Evolutionary conservation across 1,284 basidiomycete genomes (phyloP), one percentile per base, ranked within the genome.

Genomic region (Moesziomyces sp.): DNA sequence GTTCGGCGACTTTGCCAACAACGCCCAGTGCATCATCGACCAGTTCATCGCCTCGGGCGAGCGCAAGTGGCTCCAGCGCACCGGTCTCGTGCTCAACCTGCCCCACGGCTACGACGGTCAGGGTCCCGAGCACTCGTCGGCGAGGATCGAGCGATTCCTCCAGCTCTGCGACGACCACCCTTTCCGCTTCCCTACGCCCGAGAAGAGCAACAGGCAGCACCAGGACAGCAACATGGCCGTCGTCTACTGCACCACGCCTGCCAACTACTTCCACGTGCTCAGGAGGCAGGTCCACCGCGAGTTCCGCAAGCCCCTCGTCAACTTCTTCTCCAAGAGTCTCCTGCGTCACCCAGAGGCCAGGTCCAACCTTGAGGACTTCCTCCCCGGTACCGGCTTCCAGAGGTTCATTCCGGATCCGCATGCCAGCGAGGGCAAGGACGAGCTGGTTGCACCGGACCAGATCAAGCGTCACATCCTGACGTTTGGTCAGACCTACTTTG

Each of bases 221-320:
- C 97, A 99, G 87, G 97, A 99, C 85, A 96, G 94, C 86, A 99
- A 99, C 85, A 95, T 99, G 94, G 96, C 98, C 86, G 91, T 98
- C 75, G 93, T 97, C 43, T 98, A 98, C 87, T 92, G 93, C 19
- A 95, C 95, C 30, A 81, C 84, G 11, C 83, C 82, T 7, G 80
- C 84, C 67, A 85, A 85, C 72, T 59, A 81, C 58, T 84, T 85
- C 83, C 83, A 85, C 63, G 80, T 80, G 24, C 58, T 85, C 18
- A 73, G 84, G 62, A 74, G 85, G 56, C 84, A 83, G 69, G 82
- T 84, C 35, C 80, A 81, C 69, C 80, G 82, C 18, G 82, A 83
- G 52, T 84, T 84, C 79, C 73, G 82, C 42, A 84, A 84, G 67
- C 82, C 82, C 30, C 65, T 84, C 58, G 90, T 99, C 81, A 67